A percentile compares a stretch with the other conserved stretches of the same genome.
Evolutionary conservation across 257 asterid genomes (phyloP).

Genomic region (Lycium ferocissimum): DNA sequence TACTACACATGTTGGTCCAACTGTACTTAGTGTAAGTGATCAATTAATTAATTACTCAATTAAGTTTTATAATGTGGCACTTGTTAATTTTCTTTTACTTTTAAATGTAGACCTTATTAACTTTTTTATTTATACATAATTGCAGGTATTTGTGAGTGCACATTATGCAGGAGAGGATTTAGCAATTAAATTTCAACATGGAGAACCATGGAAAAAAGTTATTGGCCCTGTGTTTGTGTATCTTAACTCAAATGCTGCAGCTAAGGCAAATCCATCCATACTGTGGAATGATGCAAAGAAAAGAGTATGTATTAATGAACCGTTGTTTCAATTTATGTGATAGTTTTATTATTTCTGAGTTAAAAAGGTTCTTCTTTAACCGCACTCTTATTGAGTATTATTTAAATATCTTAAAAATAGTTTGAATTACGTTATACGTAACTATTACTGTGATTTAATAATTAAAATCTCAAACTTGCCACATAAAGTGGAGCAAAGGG

Average conservation of each 20-base stretch:
- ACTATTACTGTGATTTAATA: too few relatives aligned
- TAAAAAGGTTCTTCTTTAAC: too few relatives aligned
- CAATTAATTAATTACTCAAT: neutral
- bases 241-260: conserved; percentile 49
- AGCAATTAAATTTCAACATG: conserved; percentile 44
- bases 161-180: conserved; percentile 71
- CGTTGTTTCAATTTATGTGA: neutral
- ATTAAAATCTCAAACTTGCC: too few relatives aligned
- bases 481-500: too few relatives aligned
- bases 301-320: conserved; percentile 42
- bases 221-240: conserved; percentile 66
- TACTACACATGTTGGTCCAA: conserved; percentile 75
- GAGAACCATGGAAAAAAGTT: conserved; percentile 75
- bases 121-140: neutral
- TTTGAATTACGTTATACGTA: too few relatives aligned
- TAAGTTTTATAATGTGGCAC: neutral
- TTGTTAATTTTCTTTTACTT: neutral
- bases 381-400: too few relatives aligned
- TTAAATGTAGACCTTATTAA: neutral
- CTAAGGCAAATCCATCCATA: conserved; percentile 46
- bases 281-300: conserved; percentile 71
- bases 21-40: conserved; percentile 56
- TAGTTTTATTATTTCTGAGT: too few relatives aligned
- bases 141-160: conserved; percentile 66
- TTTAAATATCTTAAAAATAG: too few relatives aligned